Percentiles rank a stretch among this genome's conserved stretches.
These are phyloP conservation scores for Coemansia umbellata DNA, from an alignment of 192 early-diverging fungal genomes.

Conservation along the genomic window DNA sequence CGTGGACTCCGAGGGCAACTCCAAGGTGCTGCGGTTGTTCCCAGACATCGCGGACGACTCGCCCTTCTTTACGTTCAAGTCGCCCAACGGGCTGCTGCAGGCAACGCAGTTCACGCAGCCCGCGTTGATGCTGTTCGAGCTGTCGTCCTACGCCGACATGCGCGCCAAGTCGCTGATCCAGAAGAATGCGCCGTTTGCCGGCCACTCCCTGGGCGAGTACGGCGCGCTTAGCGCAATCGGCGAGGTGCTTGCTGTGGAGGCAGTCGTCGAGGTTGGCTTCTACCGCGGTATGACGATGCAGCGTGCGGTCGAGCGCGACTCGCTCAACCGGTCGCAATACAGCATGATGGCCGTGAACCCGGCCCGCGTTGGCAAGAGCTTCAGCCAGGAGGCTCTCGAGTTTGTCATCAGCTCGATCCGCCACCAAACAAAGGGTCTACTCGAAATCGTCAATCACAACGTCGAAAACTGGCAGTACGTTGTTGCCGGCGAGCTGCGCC, in stretches of 20 bases:
- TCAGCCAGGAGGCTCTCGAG: conserved; percentile 78
- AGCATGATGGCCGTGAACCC: conserved; percentile 96
- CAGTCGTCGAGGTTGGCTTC: conserved; percentile 88
- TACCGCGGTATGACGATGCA: conserved; percentile 99
- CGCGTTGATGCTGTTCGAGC: conserved; percentile 87
- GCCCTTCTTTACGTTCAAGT: conserved; percentile 79
- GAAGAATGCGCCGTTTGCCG: conserved; percentile 82
- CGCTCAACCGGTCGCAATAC: conserved; percentile 84
- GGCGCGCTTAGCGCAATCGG: conserved; percentile 86
- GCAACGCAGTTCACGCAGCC: conserved; percentile 97
- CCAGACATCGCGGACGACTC: conserved; percentile 81
- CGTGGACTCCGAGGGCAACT: conserved; percentile 66
- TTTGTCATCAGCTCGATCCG: conserved; percentile 73
- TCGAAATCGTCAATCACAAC: conserved; percentile 97
- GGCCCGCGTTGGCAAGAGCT: conserved; percentile 75
- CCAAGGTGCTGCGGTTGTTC: conserved; percentile 82
- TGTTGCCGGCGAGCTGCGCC: conserved; percentile 78
- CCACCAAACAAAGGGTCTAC: conserved; percentile 66
- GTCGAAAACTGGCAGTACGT: conserved; percentile 98
- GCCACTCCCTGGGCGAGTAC: conserved; percentile 95
- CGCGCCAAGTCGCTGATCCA: conserved; percentile 81
- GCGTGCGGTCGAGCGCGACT: conserved; percentile 84
- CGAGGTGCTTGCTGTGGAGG: conserved; percentile 78
- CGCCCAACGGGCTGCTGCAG: conserved; percentile 81
- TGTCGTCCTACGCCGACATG: conserved; percentile 88